These are phyloP conservation scores for Mycena olivaceomarginata DNA, from an alignment of 768 basidiomycete genomes.

Conservation along the genomic window DNA sequence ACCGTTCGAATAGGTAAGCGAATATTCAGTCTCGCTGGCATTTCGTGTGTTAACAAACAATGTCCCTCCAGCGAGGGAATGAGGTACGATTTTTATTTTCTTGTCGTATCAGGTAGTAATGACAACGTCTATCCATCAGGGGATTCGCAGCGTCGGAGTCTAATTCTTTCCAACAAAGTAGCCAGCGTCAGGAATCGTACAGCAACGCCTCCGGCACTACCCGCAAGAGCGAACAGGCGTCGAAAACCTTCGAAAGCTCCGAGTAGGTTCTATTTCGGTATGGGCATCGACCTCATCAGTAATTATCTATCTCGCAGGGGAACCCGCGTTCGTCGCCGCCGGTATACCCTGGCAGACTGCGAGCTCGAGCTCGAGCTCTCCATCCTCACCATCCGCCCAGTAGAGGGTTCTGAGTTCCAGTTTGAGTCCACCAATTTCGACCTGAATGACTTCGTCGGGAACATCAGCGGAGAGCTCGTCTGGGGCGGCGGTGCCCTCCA, in stretches of 20 bases:
- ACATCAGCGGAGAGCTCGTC: conserved; percentile 15
- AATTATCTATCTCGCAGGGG: neutral
- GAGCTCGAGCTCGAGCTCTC: neutral
- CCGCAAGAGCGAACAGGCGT: too few relatives aligned
- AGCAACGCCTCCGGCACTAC: too few relatives aligned
- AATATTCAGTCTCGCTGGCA: too few relatives aligned
- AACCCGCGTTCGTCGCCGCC: neutral
- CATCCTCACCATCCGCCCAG: neutral
- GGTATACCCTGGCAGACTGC: conserved; percentile 15
- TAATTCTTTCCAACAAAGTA: too few relatives aligned
- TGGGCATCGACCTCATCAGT: neutral
- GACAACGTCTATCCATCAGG: too few relatives aligned
- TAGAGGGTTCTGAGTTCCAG: neutral
- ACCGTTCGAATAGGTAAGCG: too few relatives aligned
- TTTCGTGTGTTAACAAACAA: too few relatives aligned
- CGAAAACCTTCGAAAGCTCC: neutral
- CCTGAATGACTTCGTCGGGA: conserved; percentile 13
- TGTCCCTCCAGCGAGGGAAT: too few relatives aligned
- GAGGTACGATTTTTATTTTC: too few relatives aligned
- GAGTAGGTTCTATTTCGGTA: neutral
- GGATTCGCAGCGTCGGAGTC: too few relatives aligned
- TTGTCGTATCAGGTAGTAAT: too few relatives aligned
- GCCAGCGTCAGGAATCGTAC: too few relatives aligned
- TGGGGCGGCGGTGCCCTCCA: neutral
- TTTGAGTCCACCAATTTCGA: neutral